Evolutionary conservation across 2,329 filamentous ascomycete species (phyloP), one percentile per base, ranked within the genome.

Genomic region (Canariomyces notabilis): DNA sequence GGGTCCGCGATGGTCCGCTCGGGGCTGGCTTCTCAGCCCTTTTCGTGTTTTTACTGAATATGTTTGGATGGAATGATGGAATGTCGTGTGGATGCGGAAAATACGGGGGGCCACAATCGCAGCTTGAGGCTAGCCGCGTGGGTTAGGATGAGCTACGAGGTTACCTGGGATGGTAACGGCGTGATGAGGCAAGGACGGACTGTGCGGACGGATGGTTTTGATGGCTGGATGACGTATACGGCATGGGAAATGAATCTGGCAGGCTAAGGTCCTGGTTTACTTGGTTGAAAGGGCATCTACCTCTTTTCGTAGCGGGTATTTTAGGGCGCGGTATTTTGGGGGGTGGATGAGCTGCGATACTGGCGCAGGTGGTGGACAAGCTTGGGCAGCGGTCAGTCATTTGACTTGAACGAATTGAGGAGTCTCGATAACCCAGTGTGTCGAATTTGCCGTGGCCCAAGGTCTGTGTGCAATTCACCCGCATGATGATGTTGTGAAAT

Each of bases 141-240:
- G n/a, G n/a, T n/a, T n/a, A n/a, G 22, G 31, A 19, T 23, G 38
- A 29, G 15, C 21, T 21, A 29, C 37, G 22, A 29, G 12, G 22
- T 41, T 21, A 18, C 15, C 23, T 23, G n/a, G 38, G 16, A 19
- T 16, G 36, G 20, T 8, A 18, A 40, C 22, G 44, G 41, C 14
- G 29, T 26, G 36, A n/a, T 19, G 34, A 16, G 20, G 18, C 21
- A 7, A 32, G 38, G 19, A 16, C 38, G 15, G 37, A 23, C 34
- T 37, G 20, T 37, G 22, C 9, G 32, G 37, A 34, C 9, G 41
- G n/a, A 40, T 42, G 31, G 26, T 43, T 19, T 20, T 35, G 33
- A 43, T 23, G 9, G 33, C 22, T 43, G 33, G 22, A 43, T 29
- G 32, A 43, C 16, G 15, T 37, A 39, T 41, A 42, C 42, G 37